Evolutionary conservation across 768 basidiomycete species (phyloP).

Genomic region (Trametopsis cervina): DNA sequence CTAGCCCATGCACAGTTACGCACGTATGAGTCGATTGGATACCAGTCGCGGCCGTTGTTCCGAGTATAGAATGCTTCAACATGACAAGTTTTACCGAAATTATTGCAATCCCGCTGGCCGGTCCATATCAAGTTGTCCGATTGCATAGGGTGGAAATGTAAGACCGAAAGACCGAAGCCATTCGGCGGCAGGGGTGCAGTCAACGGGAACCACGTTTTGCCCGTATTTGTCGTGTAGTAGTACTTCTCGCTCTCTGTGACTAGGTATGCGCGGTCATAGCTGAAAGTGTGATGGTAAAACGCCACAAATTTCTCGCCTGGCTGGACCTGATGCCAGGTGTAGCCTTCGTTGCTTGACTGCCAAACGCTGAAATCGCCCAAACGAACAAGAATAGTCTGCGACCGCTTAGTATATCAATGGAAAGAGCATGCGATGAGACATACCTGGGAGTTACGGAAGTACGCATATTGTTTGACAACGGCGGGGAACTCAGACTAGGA

Average conservation of each 20-base stretch:
- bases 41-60: constrained; percentile 77
- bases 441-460: constrained; percentile 78
- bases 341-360: constrained; percentile 96
- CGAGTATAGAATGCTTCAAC: constrained; percentile 68
- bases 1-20: constrained; percentile 88
- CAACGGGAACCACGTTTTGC: constrained; percentile 57
- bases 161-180: constrained; percentile 61
- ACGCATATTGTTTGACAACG: constrained; percentile 67
- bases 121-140: constrained; percentile 88
- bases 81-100: constrained; percentile 48
- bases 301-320: constrained; percentile 61
- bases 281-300: constrained; percentile 82
- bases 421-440: constrained; percentile 13
- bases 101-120: constrained; percentile 63
- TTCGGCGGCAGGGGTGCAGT: constrained; percentile 70
- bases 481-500: constrained; percentile 61
- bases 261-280: constrained; percentile 81
- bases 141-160: constrained; percentile 79
- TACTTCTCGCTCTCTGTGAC: constrained; percentile 60
- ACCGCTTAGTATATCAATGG: constrained; percentile 3
- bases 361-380: constrained; percentile 73
- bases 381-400: constrained; percentile 76
- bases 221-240: constrained; percentile 82
- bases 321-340: constrained; percentile 71
- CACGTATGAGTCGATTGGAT: constrained; percentile 76